Evolutionary conservation across 2,329 filamentous ascomycete species (phyloP), one percentile per base, ranked within the genome.

Genomic region (Colletotrichum theobromicola): DNA sequence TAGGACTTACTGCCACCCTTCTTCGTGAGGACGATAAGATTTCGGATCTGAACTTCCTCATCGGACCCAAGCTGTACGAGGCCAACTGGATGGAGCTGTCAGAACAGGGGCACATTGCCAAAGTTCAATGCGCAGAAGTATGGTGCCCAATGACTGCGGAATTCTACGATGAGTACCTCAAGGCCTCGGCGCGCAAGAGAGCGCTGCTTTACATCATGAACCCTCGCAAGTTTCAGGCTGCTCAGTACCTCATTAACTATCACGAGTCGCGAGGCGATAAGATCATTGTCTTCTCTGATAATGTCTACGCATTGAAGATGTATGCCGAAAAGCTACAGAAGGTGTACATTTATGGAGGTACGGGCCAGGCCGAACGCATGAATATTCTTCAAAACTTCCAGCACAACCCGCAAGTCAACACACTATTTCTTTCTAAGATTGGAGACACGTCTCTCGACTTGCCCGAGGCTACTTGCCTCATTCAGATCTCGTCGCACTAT

Each of bases 61-160:
- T 99, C 80, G 97, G 97, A 0, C 97, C 97, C 1, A 99, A 99
- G 83, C 88, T 99, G 1, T 99, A 98, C 82, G 97, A 99, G 84
- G 97, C 97, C 32, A 99, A 99, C 83, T 99, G 97, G 97, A 98
- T 98, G 93, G 97, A 99, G 83, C 90, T 99, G 53, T 97, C 96
- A 2, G 95, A 98, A 80, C 95, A 98, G 84, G 97, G 97, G 1
- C 96, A 98, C 81, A 99, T 99, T 82, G 97, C 97, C 42, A 94
- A 95, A 78, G 97, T 99, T 3, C 97, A 99, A 83, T 99, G 97
- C 83, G 97, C 97, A 16, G 97, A 99, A 84, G 97, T 99, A 8
- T 99, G 97, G 97, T 99, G 97, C 81, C 95, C 96, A 4, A 99
- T 99, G 97, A 98, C 97, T 0, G 97, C 96, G 0, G 97, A 99